phyloP scores from a whole-genome alignment of 2,329 filamentous ascomycete species.

The Paecilomyces formosus region DNA sequence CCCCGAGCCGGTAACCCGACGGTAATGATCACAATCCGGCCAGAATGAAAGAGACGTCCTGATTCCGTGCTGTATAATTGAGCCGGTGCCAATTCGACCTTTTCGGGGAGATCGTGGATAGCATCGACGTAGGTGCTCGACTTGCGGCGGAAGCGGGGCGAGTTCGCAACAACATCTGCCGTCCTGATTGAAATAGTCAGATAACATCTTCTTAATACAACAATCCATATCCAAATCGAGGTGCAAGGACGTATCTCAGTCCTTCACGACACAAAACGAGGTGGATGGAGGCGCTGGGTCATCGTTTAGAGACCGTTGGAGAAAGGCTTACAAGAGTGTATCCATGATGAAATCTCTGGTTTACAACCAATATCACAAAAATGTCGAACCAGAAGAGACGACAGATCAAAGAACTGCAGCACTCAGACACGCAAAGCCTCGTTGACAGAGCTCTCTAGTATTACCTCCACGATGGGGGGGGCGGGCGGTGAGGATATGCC shows the following conservation, averaged over 20 bases:
- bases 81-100: conserved; percentile 78
- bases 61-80: conserved; percentile 99
- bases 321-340: conserved; percentile 38
- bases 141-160: conserved; percentile 79
- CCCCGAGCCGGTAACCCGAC: conserved; percentile 90
- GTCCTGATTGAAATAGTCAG: conserved; percentile 51
- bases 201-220: neutral
- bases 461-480: neutral
- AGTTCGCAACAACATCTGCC: conserved; percentile 84
- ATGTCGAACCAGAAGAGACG: neutral
- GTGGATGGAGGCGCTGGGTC: neutral
- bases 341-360: conserved; percentile 42
- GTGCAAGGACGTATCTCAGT: neutral
- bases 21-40: conserved; percentile 93
- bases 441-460: neutral
- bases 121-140: conserved; percentile 96
- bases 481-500: neutral
- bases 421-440: neutral
- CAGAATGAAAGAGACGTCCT: conserved; percentile 91
- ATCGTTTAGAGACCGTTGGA: neutral
- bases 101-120: conserved; percentile 86
- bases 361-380: conserved; percentile 3
- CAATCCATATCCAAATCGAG: neutral
- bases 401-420: neutral
- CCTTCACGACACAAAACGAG: neutral